phyloP scores from a whole-genome alignment of 148 eudicot species.

The Rhododendron mucronatum region DNA sequence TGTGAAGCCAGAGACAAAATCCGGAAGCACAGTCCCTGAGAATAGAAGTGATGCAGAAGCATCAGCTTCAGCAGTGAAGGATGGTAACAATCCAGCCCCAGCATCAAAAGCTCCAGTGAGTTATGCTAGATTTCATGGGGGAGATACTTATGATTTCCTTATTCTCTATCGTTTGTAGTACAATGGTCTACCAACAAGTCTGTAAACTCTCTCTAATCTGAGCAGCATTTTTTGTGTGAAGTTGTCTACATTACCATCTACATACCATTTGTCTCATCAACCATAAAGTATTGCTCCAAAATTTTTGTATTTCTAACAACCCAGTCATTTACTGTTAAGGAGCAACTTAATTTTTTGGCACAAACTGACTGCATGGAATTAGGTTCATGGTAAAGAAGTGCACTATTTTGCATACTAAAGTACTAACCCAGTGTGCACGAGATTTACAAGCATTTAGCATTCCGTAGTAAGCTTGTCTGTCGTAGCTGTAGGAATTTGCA shows the following conservation, averaged over 20 bases:
- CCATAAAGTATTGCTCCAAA: not conserved
- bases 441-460: not conserved
- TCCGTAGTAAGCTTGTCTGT: not conserved
- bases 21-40: slow-evolving; percentile 32
- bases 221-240: not conserved
- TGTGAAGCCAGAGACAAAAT: slow-evolving; percentile 41
- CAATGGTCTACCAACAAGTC: not conserved
- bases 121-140: not conserved
- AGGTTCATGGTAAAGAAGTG: not conserved
- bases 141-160: not conserved
- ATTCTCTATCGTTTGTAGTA: not conserved
- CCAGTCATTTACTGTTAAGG: not conserved
- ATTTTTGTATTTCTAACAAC: not conserved
- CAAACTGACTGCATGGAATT: not conserved
- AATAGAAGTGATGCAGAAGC: slow-evolving; percentile 36
- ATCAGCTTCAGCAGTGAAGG: slow-evolving; percentile 35
- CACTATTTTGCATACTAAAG: not conserved
- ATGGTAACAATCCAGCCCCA: slow-evolving; percentile 28
- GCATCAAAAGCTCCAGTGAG: slow-evolving; percentile 47
- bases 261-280: not conserved
- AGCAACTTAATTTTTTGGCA: not conserved
- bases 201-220: not conserved
- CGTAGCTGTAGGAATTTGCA: not conserved
- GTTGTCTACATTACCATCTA: not conserved
- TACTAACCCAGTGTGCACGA: not conserved